phyloP scores from a whole-genome alignment of 768 basidiomycete genomes.

The Termitomyces sp. region DNA sequence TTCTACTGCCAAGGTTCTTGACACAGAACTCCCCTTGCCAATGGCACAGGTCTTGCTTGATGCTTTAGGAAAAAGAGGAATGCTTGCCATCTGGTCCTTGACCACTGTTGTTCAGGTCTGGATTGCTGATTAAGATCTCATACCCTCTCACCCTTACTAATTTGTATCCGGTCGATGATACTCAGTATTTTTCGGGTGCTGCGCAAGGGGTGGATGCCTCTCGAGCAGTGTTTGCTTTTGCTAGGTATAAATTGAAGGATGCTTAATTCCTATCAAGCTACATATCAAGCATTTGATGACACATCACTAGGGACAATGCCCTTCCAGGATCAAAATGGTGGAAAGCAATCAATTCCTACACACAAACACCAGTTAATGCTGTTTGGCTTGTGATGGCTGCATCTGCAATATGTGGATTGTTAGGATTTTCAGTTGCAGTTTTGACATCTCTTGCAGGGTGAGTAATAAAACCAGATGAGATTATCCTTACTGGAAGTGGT shows the following conservation, averaged over 20 bases:
- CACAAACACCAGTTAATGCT: conserved; percentile 69
- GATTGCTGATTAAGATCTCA: neutral
- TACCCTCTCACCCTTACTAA: neutral
- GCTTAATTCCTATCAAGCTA: neutral
- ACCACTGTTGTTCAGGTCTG: conserved; percentile 53
- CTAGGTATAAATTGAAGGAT: neutral
- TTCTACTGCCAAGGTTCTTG: conserved; percentile 38
- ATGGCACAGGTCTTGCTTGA: conserved; percentile 72
- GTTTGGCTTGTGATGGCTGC: conserved; percentile 67
- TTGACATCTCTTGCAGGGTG: conserved; percentile 38
- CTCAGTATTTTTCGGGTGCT: neutral
- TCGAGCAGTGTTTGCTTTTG: conserved; percentile 1
- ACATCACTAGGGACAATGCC: conserved; percentile 49
- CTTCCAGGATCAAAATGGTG: conserved; percentile 68
- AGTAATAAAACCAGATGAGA: neutral
- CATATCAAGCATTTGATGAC: neutral
- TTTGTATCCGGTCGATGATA: neutral
- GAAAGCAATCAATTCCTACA: conserved; percentile 54
- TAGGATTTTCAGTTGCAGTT: conserved; percentile 63
- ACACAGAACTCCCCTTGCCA: conserved; percentile 49
- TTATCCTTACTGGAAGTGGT: conserved; percentile 15
- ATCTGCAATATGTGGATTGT: conserved; percentile 52
- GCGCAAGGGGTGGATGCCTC: neutral
- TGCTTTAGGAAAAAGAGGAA: conserved; percentile 60
- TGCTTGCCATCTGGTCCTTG: conserved; percentile 68